phyloP scores from a whole-genome alignment of 768 basidiomycete genomes.

The Lepiota venenata region DNA sequence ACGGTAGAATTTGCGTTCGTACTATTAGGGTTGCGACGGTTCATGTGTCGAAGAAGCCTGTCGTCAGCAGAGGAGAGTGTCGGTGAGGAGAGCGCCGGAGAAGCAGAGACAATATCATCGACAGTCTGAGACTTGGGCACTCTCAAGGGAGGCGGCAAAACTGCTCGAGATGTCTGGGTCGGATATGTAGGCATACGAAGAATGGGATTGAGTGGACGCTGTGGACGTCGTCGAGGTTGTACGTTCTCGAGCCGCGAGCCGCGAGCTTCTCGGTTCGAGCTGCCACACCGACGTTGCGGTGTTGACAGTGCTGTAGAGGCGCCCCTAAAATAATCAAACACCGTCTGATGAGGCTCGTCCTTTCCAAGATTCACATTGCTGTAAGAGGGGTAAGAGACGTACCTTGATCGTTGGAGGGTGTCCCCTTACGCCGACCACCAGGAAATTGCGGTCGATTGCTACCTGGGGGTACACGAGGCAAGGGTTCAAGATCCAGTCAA shows the following conservation, averaged over 20 bases:
- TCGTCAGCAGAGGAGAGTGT: conserved; percentile 58
- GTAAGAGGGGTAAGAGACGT: conserved; percentile 15
- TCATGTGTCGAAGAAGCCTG: conserved; percentile 19
- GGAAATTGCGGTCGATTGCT: conserved; percentile 64
- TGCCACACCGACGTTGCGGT: conserved; percentile 71
- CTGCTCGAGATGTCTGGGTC: conserved; percentile 84
- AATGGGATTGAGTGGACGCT: conserved; percentile 62
- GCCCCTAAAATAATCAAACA: conserved; percentile 45
- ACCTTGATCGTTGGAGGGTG: conserved; percentile 75
- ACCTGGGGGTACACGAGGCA: conserved; percentile 40
- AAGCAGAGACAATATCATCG: conserved; percentile 54
- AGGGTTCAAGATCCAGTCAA: background rate
- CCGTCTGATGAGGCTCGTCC: background rate
- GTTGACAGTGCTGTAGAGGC: conserved; percentile 69
- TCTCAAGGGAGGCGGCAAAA: conserved; percentile 80
- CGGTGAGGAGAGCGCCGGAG: conserved; percentile 63
- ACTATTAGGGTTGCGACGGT: conserved; percentile 22
- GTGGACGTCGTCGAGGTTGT: conserved; percentile 76
- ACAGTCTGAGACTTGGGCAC: conserved; percentile 67
- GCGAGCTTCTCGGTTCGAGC: conserved; percentile 62
- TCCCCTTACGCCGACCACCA: conserved; percentile 71
- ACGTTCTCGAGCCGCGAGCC: conserved; percentile 59
- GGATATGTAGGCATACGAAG: conserved; percentile 72
- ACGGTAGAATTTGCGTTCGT: conserved; percentile 23
- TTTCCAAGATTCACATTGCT: background rate